Percentiles rank a stretch among this genome's conserved stretches.
Evolutionary conservation across 2,329 filamentous ascomycete species (phyloP).

Genomic region (Clarireedia hainanense): DNA sequence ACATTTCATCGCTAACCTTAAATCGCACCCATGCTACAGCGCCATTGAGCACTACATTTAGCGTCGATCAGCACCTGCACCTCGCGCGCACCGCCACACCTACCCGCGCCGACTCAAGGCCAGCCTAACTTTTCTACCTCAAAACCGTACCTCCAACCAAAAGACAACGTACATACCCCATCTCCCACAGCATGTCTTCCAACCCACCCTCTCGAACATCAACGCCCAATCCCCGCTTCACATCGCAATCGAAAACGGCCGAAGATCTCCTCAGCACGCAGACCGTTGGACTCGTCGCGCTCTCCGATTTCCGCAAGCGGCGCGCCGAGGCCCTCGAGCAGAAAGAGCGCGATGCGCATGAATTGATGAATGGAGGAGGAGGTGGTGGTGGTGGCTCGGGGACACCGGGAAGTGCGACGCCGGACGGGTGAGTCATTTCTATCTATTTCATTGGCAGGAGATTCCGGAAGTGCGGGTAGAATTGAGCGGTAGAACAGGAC

Average conservation of each 20-base stretch:
- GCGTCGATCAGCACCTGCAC: no score
- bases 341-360: slow-evolving; percentile 73
- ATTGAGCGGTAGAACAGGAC: slow-evolving; percentile 11
- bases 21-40: no score
- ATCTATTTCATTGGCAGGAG: slow-evolving; percentile 10
- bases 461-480: background rate
- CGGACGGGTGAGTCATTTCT: slow-evolving; percentile 46
- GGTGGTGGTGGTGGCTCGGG: background rate
- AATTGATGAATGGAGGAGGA: slow-evolving; percentile 39
- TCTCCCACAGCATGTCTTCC: slow-evolving; percentile 15
- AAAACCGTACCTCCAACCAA: background rate
- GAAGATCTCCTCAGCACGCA: slow-evolving; percentile 30
- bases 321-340: slow-evolving; percentile 90
- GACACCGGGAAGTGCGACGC: slow-evolving; percentile 15
- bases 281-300: slow-evolving; percentile 74
- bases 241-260: slow-evolving; percentile 25
- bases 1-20: background rate
- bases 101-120: no score
- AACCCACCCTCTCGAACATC: slow-evolving; percentile 22
- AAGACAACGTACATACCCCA: background rate
- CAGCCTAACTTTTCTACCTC: no score
- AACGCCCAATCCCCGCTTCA: slow-evolving; percentile 30
- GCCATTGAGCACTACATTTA: no score
- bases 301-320: slow-evolving; percentile 92
- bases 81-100: no score